These are phyloP conservation scores for Penicillium sumatraense DNA, from an alignment of 2,329 filamentous ascomycete genomes.

Conservation along the genomic window DNA sequence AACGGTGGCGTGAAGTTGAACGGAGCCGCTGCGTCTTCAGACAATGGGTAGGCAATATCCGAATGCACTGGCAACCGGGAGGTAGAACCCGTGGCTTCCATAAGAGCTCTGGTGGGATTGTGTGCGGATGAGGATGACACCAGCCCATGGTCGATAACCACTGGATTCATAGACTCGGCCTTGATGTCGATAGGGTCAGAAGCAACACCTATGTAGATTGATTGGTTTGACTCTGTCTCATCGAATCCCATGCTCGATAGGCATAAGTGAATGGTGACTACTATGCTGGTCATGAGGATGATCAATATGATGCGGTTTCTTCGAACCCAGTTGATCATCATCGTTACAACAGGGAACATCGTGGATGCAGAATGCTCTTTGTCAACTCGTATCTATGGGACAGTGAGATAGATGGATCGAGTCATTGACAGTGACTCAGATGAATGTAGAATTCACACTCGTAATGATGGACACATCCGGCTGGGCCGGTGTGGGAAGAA, in stretches of 20 bases:
- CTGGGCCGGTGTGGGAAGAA: not conserved
- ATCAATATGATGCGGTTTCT: not conserved
- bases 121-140: not conserved
- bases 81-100: not conserved
- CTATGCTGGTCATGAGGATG: too few relatives aligned
- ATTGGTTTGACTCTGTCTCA: not conserved
- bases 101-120: not conserved
- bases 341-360: not conserved
- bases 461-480: not conserved
- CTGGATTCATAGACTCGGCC: not conserved
- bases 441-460: not conserved
- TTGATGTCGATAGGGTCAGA: not conserved
- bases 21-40: not conserved
- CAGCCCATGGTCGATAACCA: too few relatives aligned
- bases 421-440: not conserved
- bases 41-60: not conserved
- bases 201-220: not conserved
- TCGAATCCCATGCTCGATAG: not conserved
- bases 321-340: not conserved
- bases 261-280: not conserved
- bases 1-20: constrained; percentile 59
- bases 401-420: not conserved
- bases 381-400: too few relatives aligned
- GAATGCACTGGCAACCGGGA: not conserved
- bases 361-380: not conserved